Base-by-base conservation (phyloP, 1,284 basidiomycete genomes). In the Ustilago hordei region DNA sequence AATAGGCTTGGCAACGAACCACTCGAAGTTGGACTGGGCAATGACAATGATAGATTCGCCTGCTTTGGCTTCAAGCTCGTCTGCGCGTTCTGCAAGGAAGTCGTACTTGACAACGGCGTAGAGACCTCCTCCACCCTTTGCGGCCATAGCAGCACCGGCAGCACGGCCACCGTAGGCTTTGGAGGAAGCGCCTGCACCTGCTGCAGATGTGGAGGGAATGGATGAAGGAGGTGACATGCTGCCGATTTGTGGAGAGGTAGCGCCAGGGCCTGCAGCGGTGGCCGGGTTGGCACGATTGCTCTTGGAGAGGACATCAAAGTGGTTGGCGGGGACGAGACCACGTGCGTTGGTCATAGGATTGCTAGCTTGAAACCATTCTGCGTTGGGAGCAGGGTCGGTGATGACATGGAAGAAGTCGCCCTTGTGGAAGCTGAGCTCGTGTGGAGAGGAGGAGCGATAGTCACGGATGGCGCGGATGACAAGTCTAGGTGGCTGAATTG, bases 321-420 rank as follows among this genome's bases (percentile, higher is more conserved):
- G 89, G 84, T 95, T 93, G 83, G 95, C 91, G 39, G 95, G 95
- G 1, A 99, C 97, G 43, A 95, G 89, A 6, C 97, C 97, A 68
- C 97, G 90, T 5, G 95, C 92, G 48, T 94, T 93, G 12, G 93
- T 92, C 81, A 95, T 90, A 17, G 97, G 96, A 86, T 99, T 87
- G 60, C 81, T 84, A 2, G 87, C 87, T 61, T 88, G 87, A 71
- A 87, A 87, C 87, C 87, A 88, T 43, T 87, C 82, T 32, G 83
- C 69, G 11, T 80, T 75, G 23, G 67, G 68, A 39, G 60, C 55
- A 55, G 67, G 91, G 88, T 96, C 94, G 74, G 91, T 91, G 39
- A 94, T 89, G 67, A 99, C 95, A 87, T 98, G 94, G 89, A 98
- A 98, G 88, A 98, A 98, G 88, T 99, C 97, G 73, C 97, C 97